phyloP scores from a whole-genome alignment of 164 flowering plant species.

The Platanus orientalis region DNA sequence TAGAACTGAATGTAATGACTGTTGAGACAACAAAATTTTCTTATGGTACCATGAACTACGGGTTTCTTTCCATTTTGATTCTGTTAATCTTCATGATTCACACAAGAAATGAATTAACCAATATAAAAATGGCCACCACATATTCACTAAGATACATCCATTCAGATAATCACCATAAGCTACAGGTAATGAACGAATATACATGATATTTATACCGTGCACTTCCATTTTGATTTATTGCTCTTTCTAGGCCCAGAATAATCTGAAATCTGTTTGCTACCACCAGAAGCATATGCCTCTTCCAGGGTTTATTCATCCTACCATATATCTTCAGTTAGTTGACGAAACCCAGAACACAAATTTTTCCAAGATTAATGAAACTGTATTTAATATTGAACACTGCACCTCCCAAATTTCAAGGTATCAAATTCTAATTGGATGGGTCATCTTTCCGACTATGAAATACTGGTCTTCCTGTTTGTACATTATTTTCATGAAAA shows the following conservation, averaged over 20 bases:
- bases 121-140: background rate
- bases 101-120: background rate
- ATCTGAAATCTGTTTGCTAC: conserved; percentile 46
- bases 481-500: no score
- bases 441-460: background rate
- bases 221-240: background rate
- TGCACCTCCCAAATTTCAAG: background rate
- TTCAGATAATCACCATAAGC: background rate
- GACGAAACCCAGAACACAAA: no score
- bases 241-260: conserved; percentile 32
- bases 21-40: background rate
- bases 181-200: background rate
- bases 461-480: no score
- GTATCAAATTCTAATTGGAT: background rate
- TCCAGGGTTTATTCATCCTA: conserved; percentile 56
- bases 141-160: background rate
- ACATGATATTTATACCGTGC: background rate
- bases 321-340: conserved; percentile 2
- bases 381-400: background rate
- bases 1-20: no score
- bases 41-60: background rate
- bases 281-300: conserved; percentile 61
- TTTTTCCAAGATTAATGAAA: background rate
- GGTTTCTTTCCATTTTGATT: background rate
- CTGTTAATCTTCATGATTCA: background rate